phyloP scores from a whole-genome alignment of 2,329 filamentous ascomycete genomes.

The Macroventuria anomochaeta region DNA sequence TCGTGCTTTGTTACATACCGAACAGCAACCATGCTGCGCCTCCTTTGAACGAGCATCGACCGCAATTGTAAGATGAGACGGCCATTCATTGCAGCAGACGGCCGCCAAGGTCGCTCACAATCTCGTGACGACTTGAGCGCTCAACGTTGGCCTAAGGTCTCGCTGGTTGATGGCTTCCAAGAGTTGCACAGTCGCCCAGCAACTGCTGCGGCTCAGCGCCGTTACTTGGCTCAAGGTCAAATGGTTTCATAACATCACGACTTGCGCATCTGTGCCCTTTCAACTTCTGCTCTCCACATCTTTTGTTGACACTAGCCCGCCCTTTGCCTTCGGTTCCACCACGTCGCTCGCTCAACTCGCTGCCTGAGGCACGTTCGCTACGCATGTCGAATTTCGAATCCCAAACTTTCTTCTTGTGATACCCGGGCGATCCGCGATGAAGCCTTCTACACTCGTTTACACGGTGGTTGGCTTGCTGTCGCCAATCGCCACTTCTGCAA shows the following conservation, averaged over 20 bases:
- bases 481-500: slow-evolving; percentile 22
- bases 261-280: slow-evolving; percentile 8
- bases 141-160: slow-evolving; percentile 9
- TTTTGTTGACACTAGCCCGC: slow-evolving; percentile 3
- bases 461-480: slow-evolving; percentile 25
- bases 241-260: slow-evolving; percentile 27
- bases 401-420: slow-evolving; percentile 7
- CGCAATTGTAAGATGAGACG: slow-evolving; percentile 20
- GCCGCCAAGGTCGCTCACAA: slow-evolving; percentile 12
- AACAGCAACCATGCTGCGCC: slow-evolving; percentile 1
- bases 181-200: slow-evolving; percentile 28
- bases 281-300: slow-evolving; percentile 2
- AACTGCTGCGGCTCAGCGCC: slow-evolving; percentile 25
- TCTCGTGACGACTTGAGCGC: slow-evolving; percentile 4
- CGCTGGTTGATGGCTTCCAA: slow-evolving; percentile 19
- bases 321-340: neutral
- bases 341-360: slow-evolving; percentile 20
- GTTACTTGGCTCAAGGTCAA: slow-evolving; percentile 26
- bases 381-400: slow-evolving; percentile 10
- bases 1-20: neutral
- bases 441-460: slow-evolving; percentile 23
- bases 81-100: neutral
- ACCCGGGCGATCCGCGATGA: slow-evolving; percentile 27
- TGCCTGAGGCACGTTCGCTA: slow-evolving; percentile 16
- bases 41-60: slow-evolving; percentile 8